A percentile compares a stretch with the other conserved stretches of the same genome.
phyloP scores from a whole-genome alignment of 441 rosid genomes.

The Populus tomentosa region DNA sequence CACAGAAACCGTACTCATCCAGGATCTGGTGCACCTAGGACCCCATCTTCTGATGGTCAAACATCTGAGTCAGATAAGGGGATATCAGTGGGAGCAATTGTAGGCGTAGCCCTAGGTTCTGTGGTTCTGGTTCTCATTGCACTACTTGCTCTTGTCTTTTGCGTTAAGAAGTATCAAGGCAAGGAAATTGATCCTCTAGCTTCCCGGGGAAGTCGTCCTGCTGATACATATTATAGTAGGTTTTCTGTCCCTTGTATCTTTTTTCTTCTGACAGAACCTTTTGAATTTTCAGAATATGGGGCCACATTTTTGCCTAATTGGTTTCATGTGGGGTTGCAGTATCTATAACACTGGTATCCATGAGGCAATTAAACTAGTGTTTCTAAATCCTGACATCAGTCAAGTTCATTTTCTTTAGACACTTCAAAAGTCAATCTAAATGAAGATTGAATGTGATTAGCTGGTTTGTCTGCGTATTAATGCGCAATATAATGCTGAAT shows the following conservation, averaged over 20 bases:
- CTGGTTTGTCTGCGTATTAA: not conserved
- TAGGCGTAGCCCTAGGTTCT: constrained; percentile 64
- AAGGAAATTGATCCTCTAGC: constrained; percentile 43
- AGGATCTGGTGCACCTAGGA: constrained; percentile 31
- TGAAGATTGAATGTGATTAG: not conserved
- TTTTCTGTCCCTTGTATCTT: constrained; percentile 13
- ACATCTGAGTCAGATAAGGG: constrained; percentile 48
- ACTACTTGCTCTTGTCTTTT: constrained; percentile 46
- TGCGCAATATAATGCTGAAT: not conserved
- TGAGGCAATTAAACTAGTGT: not conserved
- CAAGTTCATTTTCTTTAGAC: not conserved
- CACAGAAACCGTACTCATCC: constrained; percentile 38
- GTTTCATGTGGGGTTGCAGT: not conserved
- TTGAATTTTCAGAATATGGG: not conserved
- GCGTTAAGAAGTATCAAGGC: constrained; percentile 45
- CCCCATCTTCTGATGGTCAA: constrained; percentile 31
- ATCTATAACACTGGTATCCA: not conserved
- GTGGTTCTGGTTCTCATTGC: constrained; percentile 42
- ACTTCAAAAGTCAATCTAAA: not conserved
- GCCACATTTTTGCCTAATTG: not conserved
- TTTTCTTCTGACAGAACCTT: not conserved
- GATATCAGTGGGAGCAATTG: constrained; percentile 51
- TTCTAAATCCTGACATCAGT: not conserved
- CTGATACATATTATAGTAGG: constrained; percentile 43
- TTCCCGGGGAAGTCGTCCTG: constrained; percentile 51